These are phyloP conservation scores for Pichia heedii DNA, from an alignment of 805 yeast species.

Conservation along the genomic window DNA sequence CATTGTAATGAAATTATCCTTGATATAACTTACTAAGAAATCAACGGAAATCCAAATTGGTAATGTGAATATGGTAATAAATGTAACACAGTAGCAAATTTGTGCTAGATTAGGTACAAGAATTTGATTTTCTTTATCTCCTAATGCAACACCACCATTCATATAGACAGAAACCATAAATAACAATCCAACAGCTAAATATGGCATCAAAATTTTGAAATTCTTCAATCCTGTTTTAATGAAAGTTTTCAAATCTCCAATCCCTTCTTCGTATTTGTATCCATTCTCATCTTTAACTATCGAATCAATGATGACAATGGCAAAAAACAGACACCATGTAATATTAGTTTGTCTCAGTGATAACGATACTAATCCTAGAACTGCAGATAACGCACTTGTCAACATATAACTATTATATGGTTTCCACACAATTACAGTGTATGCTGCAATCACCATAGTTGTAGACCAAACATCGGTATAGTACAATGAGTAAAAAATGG, in stretches of 20 bases:
- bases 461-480: constrained; percentile 95
- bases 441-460: constrained; percentile 48
- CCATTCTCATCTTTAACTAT: constrained; percentile 29
- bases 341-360: constrained; percentile 87
- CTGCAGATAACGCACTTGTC: constrained; percentile 35
- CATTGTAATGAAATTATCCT: constrained; percentile 22
- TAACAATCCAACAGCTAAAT: constrained; percentile 36
- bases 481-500: constrained; percentile 66
- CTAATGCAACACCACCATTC: constrained; percentile 84
- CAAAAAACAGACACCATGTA: constrained; percentile 66
- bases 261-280: constrained; percentile 23
- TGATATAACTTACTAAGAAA: constrained; percentile 33
- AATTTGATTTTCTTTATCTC: constrained; percentile 82
- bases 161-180: constrained; percentile 50
- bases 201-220: constrained; percentile 37
- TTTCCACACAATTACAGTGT: constrained; percentile 36
- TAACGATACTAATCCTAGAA: constrained; percentile 54
- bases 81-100: constrained; percentile 65
- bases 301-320: constrained; percentile 46
- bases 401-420: constrained; percentile 13
- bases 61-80: constrained; percentile 53
- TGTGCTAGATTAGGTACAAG: constrained; percentile 70
- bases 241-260: constrained; percentile 17
- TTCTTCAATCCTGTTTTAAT: constrained; percentile 26
- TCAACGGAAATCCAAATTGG: constrained; percentile 61